Base-by-base conservation (phyloP, 2,329 filamentous ascomycete genomes). In the Monosporascus sp. region DNA sequence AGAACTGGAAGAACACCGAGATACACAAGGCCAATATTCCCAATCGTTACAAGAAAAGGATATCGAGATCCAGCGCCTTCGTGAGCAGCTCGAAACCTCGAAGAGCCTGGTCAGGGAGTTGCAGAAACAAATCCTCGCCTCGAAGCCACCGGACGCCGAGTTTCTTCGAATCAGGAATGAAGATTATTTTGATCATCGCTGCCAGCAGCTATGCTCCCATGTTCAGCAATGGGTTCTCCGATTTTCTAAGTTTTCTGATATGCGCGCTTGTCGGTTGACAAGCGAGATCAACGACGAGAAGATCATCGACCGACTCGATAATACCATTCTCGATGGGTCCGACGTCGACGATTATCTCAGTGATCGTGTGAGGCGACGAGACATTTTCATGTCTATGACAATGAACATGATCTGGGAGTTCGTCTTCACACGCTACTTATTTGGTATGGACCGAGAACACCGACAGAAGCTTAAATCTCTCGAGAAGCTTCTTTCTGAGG, bases 371-470 rank as follows among this genome's bases (percentile, higher is more conserved):
- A 86, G 83, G 65, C 87, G 94, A 56, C 86, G 93, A 55, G 93
- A 97, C 69, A 86, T 97, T 54, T 97, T 99, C 79, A 97, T 97
- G 91, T 94, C 91, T 38, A 91, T 99, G 71, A 90, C 93, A 52
- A 97, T 97, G 92, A 94, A 89, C 57, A 97, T 99, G 91, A 86
- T 99, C 50, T 99, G 92, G 92, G 94, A 99, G 72, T 97, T 95
- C 67, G 87, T 99, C 68, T 99, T 99, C 69, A 97, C 93, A 8
- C 86, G 94, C 59, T 99, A 99, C 70, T 85, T 99, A 26, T 99
- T 99, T 69, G 94, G 94, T 64, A 96, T 99, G 91, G 94, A 99
- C 69, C 84, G 92, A 63, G 94, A 97, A 72, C 94, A 99, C 73
- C 85, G 94, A 63, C 92, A 97, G 72, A 97, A 97, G 73, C 86